Base-by-base conservation (phyloP, 1,284 basidiomycete species). In the Cystobasidiaceae sp. region DNA sequence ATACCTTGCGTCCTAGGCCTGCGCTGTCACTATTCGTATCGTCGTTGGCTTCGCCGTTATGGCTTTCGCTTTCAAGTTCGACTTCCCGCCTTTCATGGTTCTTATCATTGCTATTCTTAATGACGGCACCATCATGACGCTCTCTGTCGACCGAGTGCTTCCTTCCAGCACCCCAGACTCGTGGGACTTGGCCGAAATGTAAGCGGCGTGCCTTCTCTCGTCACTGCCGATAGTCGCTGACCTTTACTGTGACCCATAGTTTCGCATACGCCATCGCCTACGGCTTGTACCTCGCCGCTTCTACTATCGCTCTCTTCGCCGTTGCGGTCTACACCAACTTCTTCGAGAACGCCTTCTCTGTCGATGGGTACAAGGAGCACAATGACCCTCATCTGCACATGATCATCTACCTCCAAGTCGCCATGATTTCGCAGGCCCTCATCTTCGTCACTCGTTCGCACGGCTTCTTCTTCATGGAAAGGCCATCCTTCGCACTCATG, bases 21-120 rank as follows among this genome's bases (percentile, higher is more conserved):
- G 88, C 77, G 87, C 90, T 67, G 90, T 96, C 75, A 94, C 92
- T 70, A 96, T 96, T 80, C 93, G 93, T 89, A 93, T 97, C 78
- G 93, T 97, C 72, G 89, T 96, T 72, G 93, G 90, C 80, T 97
- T 97, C 81, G 86, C 93, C 72, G 86, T 97, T 80, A 84, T 97
- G 76, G 89, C 90, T 57, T 97, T 97, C 77, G 88, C 87, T 67
- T 97, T 93, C 87, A 86, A 88, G 82, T 92, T 93, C 79, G 89
- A 94, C 80, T 97, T 97, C 90, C 93, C 93, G 74, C 92, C 93
- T 17, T 97, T 97, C 86, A 97, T 97, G 93, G 86, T 97, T 71
- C 88, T 97, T 78, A 90, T 97, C 79, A 94, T 97, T 72, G 93
- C 93, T 68, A 83, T 97, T 58, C 82, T 97, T 73, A 97, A 97